phyloP scores from a whole-genome alignment of 176 grass and related monocot genomes.

The Juncus inflexus region DNA sequence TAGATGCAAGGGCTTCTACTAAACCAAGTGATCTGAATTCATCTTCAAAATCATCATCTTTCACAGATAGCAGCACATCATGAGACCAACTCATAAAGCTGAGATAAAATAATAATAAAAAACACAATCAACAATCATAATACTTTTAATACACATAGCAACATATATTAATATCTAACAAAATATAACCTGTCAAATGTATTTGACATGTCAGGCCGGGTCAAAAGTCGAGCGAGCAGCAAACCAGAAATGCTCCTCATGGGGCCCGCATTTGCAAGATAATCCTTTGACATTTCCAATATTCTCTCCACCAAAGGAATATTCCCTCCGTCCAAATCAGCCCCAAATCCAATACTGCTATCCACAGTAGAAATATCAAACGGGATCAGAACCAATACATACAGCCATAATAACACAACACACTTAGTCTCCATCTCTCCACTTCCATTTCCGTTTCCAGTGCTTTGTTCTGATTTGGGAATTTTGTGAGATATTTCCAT shows the following conservation, averaged over 20 bases:
- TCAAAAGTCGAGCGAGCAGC: slow-evolving; percentile 84
- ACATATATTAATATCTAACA: slow-evolving; percentile 19
- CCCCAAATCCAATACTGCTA: slow-evolving; percentile 53
- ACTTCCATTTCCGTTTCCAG: not conserved
- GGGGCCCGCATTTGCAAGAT: slow-evolving; percentile 84
- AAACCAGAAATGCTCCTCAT: slow-evolving; percentile 97
- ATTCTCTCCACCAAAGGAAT: slow-evolving; percentile 81
- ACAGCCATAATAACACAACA: slow-evolving; percentile 91
- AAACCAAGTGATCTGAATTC: slow-evolving; percentile 89
- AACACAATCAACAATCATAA: slow-evolving; percentile 9
- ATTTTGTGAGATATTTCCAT: slow-evolving; percentile 73
- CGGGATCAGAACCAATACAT: slow-evolving; percentile 93
- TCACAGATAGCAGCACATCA: slow-evolving; percentile 65
- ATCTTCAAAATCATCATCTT: slow-evolving; percentile 74
- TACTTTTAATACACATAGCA: not conserved
- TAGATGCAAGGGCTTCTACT: slow-evolving; percentile 87
- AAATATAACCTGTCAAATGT: slow-evolving; percentile 68
- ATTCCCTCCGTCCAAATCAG: slow-evolving; percentile 18
- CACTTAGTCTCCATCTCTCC: slow-evolving; percentile 98
- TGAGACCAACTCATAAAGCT: slow-evolving; percentile 95
- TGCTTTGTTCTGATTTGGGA: slow-evolving; percentile 79
- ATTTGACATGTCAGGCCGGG: slow-evolving; percentile 84
- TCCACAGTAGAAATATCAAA: slow-evolving; percentile 97
- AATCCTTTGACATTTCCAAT: slow-evolving; percentile 89
- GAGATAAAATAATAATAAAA: slow-evolving; percentile 19